phyloP scores from a whole-genome alignment of 2,329 filamentous ascomycete species.

The Rhexocercosporidium sp. region DNA sequence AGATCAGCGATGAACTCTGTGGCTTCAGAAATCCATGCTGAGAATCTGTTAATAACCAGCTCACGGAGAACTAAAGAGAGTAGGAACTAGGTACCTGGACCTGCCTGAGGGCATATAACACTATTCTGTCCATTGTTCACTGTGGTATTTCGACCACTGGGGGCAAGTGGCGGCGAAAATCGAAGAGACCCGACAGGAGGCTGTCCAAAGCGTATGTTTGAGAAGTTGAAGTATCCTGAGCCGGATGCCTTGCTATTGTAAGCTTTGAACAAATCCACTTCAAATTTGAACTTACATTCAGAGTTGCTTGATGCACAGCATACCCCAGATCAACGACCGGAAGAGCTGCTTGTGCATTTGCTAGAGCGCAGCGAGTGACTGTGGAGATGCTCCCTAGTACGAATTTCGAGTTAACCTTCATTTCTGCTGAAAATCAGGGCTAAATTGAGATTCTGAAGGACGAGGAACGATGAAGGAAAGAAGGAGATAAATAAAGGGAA shows the following conservation, averaged over 20 bases:
- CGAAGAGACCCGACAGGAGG: conserved; percentile 50
- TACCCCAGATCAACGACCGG: conserved; percentile 42
- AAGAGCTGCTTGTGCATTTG: conserved; percentile 14
- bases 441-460: not conserved
- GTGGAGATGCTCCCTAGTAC: not conserved
- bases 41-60: not conserved
- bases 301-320: conserved; percentile 38
- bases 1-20: not conserved
- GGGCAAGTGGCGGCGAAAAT: conserved; percentile 49
- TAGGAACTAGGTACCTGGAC: conserved; percentile 16
- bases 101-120: conserved; percentile 31
- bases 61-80: not conserved
- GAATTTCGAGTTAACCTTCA: not conserved
- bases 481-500: not conserved
- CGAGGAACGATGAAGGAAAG: not conserved
- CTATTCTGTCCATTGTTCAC: conserved; percentile 37
- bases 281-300: conserved; percentile 34
- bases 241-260: conserved; percentile 33
- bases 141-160: conserved; percentile 40
- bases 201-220: conserved; percentile 52
- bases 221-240: conserved; percentile 45
- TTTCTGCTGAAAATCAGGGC: not conserved
- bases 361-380: not conserved
- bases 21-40: conserved; percentile 8
- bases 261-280: conserved; percentile 44